A percentile compares a stretch with the other conserved stretches of the same genome.
These are phyloP conservation scores for Panaeolus papilionaceus DNA, from an alignment of 768 basidiomycete species.

Conservation along the genomic window DNA sequence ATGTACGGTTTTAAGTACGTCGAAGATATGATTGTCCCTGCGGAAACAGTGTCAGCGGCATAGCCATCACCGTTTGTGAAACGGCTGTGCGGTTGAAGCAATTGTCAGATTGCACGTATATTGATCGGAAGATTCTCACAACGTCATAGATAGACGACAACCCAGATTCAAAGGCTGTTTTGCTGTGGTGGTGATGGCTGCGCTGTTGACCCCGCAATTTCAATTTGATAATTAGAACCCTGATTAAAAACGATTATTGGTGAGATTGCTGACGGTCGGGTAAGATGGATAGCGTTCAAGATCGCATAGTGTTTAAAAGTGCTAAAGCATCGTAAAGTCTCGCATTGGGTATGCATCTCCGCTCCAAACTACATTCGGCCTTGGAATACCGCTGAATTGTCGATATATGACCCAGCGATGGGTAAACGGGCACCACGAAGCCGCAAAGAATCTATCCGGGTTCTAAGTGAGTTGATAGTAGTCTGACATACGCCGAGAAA, in stretches of 20 bases:
- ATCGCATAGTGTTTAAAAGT: neutral
- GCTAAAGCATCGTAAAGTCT: neutral
- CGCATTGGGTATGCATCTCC: neutral
- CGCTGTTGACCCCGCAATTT: neutral
- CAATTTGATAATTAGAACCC: neutral
- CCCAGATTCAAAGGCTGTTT: neutral
- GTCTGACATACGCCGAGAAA: neutral
- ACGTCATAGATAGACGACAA: neutral
- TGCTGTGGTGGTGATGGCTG: neutral
- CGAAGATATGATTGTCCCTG: neutral
- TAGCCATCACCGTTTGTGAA: slow-evolving; percentile 9
- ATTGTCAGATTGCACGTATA: neutral
- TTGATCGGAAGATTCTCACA: neutral
- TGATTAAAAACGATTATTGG: neutral
- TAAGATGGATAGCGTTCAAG: neutral
- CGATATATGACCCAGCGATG: neutral
- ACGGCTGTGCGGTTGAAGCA: neutral
- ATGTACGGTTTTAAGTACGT: neutral
- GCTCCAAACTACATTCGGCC: slow-evolving; percentile 6
- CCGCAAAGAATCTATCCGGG: neutral
- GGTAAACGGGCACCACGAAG: neutral
- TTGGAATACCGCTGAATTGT: slow-evolving; percentile 1
- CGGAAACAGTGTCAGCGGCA: neutral
- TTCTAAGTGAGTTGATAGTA: slow-evolving; percentile 3
- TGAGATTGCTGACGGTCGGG: neutral